Evolutionary conservation across 1,284 basidiomycete genomes (phyloP).

Genomic region (Puccinia hordei): DNA sequence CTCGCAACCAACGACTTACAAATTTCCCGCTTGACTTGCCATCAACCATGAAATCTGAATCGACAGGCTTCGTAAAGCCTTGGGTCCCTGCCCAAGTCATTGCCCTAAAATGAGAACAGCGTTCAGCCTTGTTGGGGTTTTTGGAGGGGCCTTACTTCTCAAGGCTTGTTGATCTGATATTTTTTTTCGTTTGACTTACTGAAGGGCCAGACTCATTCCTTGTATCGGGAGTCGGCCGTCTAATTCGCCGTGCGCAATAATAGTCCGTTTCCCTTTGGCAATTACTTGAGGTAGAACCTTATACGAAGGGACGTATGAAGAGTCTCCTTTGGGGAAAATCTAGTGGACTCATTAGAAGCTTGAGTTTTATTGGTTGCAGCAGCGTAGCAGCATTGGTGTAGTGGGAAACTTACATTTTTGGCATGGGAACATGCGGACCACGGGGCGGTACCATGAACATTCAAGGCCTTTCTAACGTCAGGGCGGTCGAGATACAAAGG

Average conservation of each 20-base stretch:
- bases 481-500: slow-evolving; percentile 17
- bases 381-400: not conserved
- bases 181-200: not conserved
- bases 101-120: slow-evolving; percentile 52
- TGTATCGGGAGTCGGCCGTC: slow-evolving; percentile 9
- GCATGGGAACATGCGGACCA: slow-evolving; percentile 19
- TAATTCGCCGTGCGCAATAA: slow-evolving; percentile 34
- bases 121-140: not conserved
- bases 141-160: not conserved
- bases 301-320: not conserved
- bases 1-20: not conserved
- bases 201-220: slow-evolving; percentile 4
- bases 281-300: slow-evolving; percentile 30
- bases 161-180: not conserved
- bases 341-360: not conserved
- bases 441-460: slow-evolving; percentile 4
- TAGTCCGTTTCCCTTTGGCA: slow-evolving; percentile 23
- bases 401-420: not conserved
- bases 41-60: slow-evolving; percentile 49
- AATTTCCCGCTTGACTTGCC: slow-evolving; percentile 24
- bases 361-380: not conserved
- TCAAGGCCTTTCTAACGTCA: slow-evolving; percentile 28
- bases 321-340: slow-evolving; percentile 30
- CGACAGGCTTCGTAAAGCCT: slow-evolving; percentile 56
- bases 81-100: slow-evolving; percentile 57